Conservation (phyloP, 2,329 filamentous ascomycete species). For the Myriosclerotinia curreyana region DNA sequence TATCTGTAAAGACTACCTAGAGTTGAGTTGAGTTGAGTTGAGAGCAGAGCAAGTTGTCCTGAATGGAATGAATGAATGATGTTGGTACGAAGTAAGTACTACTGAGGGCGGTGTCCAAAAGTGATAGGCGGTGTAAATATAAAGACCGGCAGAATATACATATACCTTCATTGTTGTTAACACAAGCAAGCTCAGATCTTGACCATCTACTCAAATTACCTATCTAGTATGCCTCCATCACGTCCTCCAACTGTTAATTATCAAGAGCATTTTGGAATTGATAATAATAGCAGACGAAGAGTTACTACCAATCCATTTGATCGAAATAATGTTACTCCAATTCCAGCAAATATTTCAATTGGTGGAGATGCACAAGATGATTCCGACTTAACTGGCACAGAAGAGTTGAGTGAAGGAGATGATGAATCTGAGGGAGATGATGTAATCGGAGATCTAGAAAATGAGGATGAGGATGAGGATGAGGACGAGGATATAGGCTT, state of each 20-base stretch:
- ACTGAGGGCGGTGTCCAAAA: constrained; percentile 4
- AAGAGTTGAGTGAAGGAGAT: constrained; percentile 15
- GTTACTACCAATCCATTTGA: constrained; percentile 10
- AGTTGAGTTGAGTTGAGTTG: no score
- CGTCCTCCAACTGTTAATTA: constrained; percentile 12
- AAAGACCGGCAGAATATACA: constrained; percentile 4
- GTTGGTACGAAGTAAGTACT: not conserved
- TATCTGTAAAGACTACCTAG: no score
- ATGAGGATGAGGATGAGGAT: constrained; percentile 21
- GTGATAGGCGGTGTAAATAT: constrained; percentile 6
- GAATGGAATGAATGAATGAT: not conserved
- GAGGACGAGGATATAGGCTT: constrained; percentile 22
- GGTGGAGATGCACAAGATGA: constrained; percentile 4
- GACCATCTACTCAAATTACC: not conserved
- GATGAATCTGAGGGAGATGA: constrained; percentile 4
- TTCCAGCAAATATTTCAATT: not conserved
- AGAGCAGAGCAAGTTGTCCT: no score
- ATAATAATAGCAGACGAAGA: not conserved
- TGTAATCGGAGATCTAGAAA: constrained; percentile 1
- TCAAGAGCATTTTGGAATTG: constrained; percentile 19
- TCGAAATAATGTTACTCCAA: not conserved
- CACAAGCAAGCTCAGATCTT: no score
- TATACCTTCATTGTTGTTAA: no score
- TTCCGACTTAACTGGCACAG: constrained; percentile 7
- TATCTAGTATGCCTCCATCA: constrained; percentile 2